Conservation (phyloP, 2,329 filamentous ascomycete species). For the Teratosphaeria viscida region DNA sequence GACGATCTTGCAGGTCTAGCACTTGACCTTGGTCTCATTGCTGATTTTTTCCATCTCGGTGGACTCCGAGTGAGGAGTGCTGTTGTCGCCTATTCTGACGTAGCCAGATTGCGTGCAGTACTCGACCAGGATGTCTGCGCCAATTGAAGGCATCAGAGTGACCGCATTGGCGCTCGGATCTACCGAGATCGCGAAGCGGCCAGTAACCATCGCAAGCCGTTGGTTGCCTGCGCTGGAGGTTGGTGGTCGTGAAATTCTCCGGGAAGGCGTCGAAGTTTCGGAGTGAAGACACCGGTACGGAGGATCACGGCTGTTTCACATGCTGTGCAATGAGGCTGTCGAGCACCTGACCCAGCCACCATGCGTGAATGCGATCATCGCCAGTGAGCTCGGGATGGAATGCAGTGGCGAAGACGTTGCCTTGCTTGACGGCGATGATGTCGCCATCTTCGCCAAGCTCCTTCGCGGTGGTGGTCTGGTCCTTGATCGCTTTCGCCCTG, state of each 20-base stretch:
- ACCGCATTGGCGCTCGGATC: not conserved
- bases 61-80: not conserved
- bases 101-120: not conserved
- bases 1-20: not conserved
- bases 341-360: constrained; percentile 73
- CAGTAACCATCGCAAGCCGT: not conserved
- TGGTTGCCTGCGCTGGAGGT: not conserved
- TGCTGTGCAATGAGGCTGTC: not conserved
- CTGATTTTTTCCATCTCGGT: not conserved
- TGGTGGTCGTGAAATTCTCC: not conserved
- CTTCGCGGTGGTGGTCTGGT: constrained; percentile 37
- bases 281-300: not conserved
- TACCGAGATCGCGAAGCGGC: not conserved
- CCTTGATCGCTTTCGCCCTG: constrained; percentile 38
- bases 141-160: not conserved
- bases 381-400: constrained; percentile 91
- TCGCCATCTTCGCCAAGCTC: constrained; percentile 49
- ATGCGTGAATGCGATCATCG: constrained; percentile 78
- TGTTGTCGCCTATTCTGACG: not conserved
- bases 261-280: not conserved
- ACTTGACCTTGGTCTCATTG: not conserved
- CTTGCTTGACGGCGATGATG: constrained; percentile 81
- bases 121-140: not conserved
- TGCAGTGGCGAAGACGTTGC: constrained; percentile 86
- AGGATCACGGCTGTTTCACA: not conserved